Evolutionary conservation across 495 filamentous ascomycete genomes (phyloP).

Genomic region (Lophium mytilinum): DNA sequence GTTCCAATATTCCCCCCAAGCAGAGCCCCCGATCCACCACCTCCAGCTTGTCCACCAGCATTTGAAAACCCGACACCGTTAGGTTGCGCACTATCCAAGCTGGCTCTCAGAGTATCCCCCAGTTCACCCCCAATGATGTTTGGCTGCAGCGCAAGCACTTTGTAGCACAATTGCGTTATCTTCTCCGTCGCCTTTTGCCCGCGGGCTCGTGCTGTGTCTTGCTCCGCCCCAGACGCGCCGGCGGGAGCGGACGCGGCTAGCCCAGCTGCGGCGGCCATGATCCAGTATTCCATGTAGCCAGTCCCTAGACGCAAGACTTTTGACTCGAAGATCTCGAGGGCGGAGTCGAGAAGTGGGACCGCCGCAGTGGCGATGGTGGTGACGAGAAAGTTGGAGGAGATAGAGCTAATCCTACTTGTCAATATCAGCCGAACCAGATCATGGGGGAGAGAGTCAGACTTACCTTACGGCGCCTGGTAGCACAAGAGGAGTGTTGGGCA

Average conservation of each 20-base stretch:
- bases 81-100: not conserved
- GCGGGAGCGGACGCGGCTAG: not conserved
- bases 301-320: slow-evolving; percentile 21
- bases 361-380: slow-evolving; percentile 5
- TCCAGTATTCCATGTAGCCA: slow-evolving; percentile 25
- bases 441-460: not conserved
- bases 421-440: not conserved
- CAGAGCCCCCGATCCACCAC: not conserved
- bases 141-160: slow-evolving; percentile 18
- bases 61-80: not conserved
- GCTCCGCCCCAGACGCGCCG: not conserved
- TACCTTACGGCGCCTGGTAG: not conserved
- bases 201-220: slow-evolving; percentile 1
- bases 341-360: slow-evolving; percentile 6
- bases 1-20: not conserved
- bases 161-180: slow-evolving; percentile 11
- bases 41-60: not conserved
- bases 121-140: not conserved
- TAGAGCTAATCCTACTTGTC: not conserved
- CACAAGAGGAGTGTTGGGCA: not conserved
- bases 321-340: slow-evolving; percentile 14
- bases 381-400: slow-evolving; percentile 7
- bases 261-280: slow-evolving; percentile 7
- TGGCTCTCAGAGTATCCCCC: not conserved
- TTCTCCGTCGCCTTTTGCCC: slow-evolving; percentile 8